Percentiles rank a stretch among this genome's conserved stretches.
Evolutionary conservation across 495 filamentous ascomycete species (phyloP).

Genomic region (Corynascus novoguineensis): DNA sequence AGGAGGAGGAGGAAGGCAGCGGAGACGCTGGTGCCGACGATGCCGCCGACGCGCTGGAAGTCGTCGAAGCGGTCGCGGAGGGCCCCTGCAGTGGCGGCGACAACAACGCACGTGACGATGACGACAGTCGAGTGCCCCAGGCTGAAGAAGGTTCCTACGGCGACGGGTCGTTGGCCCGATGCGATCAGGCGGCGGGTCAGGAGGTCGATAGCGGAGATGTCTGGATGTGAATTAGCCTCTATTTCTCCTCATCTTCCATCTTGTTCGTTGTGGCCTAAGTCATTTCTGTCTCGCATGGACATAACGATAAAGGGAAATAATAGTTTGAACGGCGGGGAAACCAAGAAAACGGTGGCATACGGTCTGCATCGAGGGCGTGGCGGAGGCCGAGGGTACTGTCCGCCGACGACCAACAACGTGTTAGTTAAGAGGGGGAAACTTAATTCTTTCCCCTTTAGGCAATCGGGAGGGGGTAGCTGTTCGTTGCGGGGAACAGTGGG

Average conservation of each 20-base stretch:
- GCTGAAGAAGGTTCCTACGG: constrained; percentile 92
- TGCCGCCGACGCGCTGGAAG: constrained; percentile 77
- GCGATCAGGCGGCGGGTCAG: constrained; percentile 92
- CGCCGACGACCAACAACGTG: too few relatives aligned
- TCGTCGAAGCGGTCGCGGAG: constrained; percentile 70
- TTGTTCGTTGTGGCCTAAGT: too few relatives aligned
- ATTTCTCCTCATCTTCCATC: too few relatives aligned
- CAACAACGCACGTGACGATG: constrained; percentile 81
- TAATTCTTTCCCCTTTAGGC: constrained; percentile 48
- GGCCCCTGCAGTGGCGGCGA: constrained; percentile 82
- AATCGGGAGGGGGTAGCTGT: not conserved
- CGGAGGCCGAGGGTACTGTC: constrained; percentile 71
- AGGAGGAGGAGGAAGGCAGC: constrained; percentile 77
- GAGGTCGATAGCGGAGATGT: constrained; percentile 93
- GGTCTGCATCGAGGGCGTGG: constrained; percentile 94
- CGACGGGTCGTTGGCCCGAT: constrained; percentile 77
- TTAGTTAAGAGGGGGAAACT: not conserved
- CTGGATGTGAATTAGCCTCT: too few relatives aligned
- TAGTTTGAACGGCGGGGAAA: too few relatives aligned
- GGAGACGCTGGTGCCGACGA: constrained; percentile 79
- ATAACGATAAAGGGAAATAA: too few relatives aligned
- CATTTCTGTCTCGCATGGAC: too few relatives aligned
- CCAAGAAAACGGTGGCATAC: too few relatives aligned
- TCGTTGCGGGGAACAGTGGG: not conserved
- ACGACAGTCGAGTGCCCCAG: constrained; percentile 94